Conservation (phyloP, 768 basidiomycete genomes). For the Tulasnella sp. region DNA sequence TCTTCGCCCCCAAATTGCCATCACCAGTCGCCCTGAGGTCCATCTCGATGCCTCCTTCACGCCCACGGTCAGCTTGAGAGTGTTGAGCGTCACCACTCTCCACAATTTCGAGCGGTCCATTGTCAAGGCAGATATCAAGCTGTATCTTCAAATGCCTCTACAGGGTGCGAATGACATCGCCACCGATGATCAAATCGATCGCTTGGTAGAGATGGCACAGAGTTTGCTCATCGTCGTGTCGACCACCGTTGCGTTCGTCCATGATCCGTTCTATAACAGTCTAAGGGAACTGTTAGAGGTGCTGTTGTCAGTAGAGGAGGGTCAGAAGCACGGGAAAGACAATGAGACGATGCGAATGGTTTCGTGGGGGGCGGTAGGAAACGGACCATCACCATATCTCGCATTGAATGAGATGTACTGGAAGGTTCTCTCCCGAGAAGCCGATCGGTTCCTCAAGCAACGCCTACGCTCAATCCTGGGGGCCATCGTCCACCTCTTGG, state of each 20-base stretch:
- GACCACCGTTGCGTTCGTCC: conserved; percentile 4
- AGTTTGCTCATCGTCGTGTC: conserved; percentile 3
- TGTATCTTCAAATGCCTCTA: conserved; percentile 5
- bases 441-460: neutral
- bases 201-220: neutral
- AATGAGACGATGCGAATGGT: too few relatives aligned
- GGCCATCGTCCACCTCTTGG: conserved; percentile 2
- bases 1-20: conserved; percentile 24
- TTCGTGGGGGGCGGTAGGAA: too few relatives aligned
- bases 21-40: conserved; percentile 27
- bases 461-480: neutral
- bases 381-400: too few relatives aligned
- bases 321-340: too few relatives aligned
- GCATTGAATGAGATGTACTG: too few relatives aligned
- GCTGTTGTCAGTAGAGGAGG: too few relatives aligned
- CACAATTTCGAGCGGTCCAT: conserved; percentile 12
- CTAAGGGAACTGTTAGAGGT: too few relatives aligned
- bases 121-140: conserved; percentile 7
- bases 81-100: neutral
- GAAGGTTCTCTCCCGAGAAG: neutral
- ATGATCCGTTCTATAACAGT: neutral
- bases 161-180: neutral
- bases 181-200: neutral
- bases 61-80: neutral
- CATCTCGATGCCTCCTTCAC: conserved; percentile 20